Conservation (phyloP, 1,139 yeast genomes). For the Sugiyamaella sp. region DNA sequence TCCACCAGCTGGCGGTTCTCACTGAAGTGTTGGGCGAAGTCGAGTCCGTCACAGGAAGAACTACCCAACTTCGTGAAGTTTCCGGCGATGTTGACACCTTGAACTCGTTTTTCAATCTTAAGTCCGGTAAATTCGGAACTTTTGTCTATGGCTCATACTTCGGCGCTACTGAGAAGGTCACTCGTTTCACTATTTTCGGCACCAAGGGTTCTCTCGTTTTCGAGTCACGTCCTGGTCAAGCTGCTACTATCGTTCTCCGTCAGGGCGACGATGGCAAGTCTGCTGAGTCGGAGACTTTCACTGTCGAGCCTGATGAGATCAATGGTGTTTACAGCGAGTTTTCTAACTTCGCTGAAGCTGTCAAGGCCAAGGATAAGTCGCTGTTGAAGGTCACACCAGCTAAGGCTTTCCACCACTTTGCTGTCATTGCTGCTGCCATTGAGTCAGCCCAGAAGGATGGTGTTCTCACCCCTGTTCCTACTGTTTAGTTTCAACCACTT, state of each 20-base stretch:
- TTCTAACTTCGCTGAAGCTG: constrained; percentile 71
- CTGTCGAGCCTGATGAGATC: constrained; percentile 53
- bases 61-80: constrained; percentile 71
- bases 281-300: constrained; percentile 50
- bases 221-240: constrained; percentile 60
- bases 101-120: constrained; percentile 66
- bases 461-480: constrained; percentile 54
- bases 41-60: constrained; percentile 66
- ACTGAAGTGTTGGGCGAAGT: constrained; percentile 82
- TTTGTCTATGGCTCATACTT: constrained; percentile 91
- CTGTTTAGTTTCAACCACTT: constrained; percentile 10
- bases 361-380: constrained; percentile 62
- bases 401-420: constrained; percentile 87
- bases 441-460: constrained; percentile 69
- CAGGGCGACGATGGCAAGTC: constrained; percentile 53
- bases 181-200: constrained; percentile 72
- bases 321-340: constrained; percentile 73
- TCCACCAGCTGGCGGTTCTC: constrained; percentile 85
- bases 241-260: constrained; percentile 49
- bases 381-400: constrained; percentile 64
- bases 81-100: constrained; percentile 83
- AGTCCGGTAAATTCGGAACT: constrained; percentile 74
- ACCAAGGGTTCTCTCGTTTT: constrained; percentile 70
- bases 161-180: constrained; percentile 75
- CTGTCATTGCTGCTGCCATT: constrained; percentile 81